Evolutionary conservation across 2,329 filamentous ascomycete genomes (phyloP).

Genomic region (Aspergillus sp.): DNA sequence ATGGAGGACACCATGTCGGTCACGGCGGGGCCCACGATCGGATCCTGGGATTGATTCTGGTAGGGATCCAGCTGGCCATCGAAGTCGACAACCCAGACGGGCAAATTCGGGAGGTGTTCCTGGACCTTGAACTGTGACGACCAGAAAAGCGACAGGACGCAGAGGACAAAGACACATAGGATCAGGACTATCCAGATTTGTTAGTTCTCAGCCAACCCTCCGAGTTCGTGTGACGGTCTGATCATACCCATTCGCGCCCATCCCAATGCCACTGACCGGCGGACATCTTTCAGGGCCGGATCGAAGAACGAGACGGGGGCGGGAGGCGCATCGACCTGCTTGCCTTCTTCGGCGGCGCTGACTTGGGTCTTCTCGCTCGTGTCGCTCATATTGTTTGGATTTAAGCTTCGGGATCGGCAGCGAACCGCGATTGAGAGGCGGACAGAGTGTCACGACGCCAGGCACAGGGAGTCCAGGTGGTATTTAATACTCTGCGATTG

Average conservation of each 20-base stretch:
- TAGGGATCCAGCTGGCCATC: conserved; percentile 58
- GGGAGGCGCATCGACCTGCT: conserved; percentile 10
- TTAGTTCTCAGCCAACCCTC: neutral
- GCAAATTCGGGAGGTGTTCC: conserved; percentile 49
- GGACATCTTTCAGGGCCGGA: conserved; percentile 21
- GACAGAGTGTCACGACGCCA: neutral
- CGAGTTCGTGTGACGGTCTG: neutral
- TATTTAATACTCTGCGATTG: neutral
- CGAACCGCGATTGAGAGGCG: neutral
- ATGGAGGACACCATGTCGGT: conserved; percentile 48
- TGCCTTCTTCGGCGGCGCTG: conserved; percentile 2
- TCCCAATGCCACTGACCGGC: conserved; percentile 20
- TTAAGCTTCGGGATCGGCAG: neutral
- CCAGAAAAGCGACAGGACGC: conserved; percentile 62
- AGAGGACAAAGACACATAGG: conserved; percentile 57
- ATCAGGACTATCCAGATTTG: conserved; percentile 27
- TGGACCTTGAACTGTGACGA: conserved; percentile 55
- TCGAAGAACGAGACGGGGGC: conserved; percentile 29
- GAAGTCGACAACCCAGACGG: conserved; percentile 63
- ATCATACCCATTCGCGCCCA: conserved; percentile 23
- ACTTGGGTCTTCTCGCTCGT: neutral
- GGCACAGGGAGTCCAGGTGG: neutral
- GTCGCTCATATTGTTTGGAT: neutral
- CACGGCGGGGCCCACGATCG: conserved; percentile 59
- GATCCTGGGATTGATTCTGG: conserved; percentile 34